A percentile compares a stretch with the other conserved stretches of the same genome.
Evolutionary conservation across 768 basidiomycete genomes (phyloP).

Genomic region (Rhizopogon salebrosus): DNA sequence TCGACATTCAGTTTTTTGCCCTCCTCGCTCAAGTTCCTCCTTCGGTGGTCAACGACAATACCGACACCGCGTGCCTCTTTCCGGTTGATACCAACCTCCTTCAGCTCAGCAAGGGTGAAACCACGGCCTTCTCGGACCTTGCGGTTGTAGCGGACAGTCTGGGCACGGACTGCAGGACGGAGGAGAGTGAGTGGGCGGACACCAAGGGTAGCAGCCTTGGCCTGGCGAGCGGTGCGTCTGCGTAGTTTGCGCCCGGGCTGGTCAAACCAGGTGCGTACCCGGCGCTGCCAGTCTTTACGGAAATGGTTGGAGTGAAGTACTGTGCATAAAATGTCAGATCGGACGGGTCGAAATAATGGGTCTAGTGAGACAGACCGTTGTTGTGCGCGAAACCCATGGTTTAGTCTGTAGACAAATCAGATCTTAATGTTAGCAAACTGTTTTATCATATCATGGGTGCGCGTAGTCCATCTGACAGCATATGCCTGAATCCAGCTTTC

Average conservation of each 20-base stretch:
- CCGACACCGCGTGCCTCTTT: slow-evolving; percentile 93
- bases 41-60: slow-evolving; percentile 94
- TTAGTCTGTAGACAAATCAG: slow-evolving; percentile 18
- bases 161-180: slow-evolving; percentile 94
- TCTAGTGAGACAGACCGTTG: slow-evolving; percentile 22
- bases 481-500: slow-evolving; percentile 17
- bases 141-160: slow-evolving; percentile 97
- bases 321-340: slow-evolving; percentile 20
- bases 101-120: slow-evolving; percentile 91
- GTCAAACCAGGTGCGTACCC: slow-evolving; percentile 97
- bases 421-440: slow-evolving; percentile 9
- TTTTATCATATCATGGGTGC: background rate
- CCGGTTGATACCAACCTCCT: slow-evolving; percentile 90
- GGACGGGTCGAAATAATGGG: slow-evolving; percentile 22
- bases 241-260: slow-evolving; percentile 98
- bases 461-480: slow-evolving; percentile 15
- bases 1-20: slow-evolving; percentile 94
- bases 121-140: slow-evolving; percentile 96
- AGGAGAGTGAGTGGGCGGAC: slow-evolving; percentile 88
- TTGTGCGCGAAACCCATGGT: slow-evolving; percentile 32
- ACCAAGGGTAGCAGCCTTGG: slow-evolving; percentile 86
- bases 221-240: slow-evolving; percentile 86
- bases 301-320: slow-evolving; percentile 93
- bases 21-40: slow-evolving; percentile 95
- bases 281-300: slow-evolving; percentile 98